A percentile compares a stretch with the other conserved stretches of the same genome.
These are phyloP conservation scores for Flaveria bidentis DNA, from an alignment of 129 eudicot genomes.

Conservation along the genomic window DNA sequence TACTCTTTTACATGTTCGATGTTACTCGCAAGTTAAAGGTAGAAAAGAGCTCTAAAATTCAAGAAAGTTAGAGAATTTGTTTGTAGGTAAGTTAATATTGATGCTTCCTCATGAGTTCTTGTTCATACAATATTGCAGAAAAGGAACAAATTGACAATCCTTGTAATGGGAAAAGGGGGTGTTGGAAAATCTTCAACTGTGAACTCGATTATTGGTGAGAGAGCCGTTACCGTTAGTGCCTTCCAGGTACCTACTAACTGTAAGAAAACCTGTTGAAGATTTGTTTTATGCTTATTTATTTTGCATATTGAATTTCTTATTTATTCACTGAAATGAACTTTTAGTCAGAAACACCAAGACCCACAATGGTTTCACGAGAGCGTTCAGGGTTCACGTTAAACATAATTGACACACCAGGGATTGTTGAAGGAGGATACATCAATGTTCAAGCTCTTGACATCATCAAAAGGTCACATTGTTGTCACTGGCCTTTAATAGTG, in stretches of 20 bases:
- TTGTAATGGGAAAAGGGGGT: slow-evolving; percentile 92
- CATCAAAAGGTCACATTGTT: slow-evolving; percentile 59
- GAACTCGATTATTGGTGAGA: slow-evolving; percentile 79
- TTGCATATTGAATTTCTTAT: not conserved
- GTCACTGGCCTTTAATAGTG: not conserved
- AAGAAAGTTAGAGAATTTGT: not conserved
- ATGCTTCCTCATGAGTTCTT: not conserved
- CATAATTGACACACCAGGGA: slow-evolving; percentile 88
- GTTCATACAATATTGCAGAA: slow-evolving; percentile 43
- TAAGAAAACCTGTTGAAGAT: not conserved
- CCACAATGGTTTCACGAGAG: slow-evolving; percentile 69
- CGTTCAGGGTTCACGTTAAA: slow-evolving; percentile 73
- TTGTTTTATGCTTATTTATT: not conserved
- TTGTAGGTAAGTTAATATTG: not conserved
- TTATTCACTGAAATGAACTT: slow-evolving; percentile 13
- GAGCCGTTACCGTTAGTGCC: slow-evolving; percentile 74
- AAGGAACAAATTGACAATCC: slow-evolving; percentile 67
- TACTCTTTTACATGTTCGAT: not conserved
- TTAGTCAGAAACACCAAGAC: slow-evolving; percentile 74
- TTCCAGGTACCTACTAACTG: slow-evolving; percentile 55
- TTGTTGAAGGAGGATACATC: slow-evolving; percentile 80
- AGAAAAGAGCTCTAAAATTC: not conserved
- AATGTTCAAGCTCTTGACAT: slow-evolving; percentile 63
- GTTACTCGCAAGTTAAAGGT: not conserved
- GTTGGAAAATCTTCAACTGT: slow-evolving; percentile 91